phyloP scores from a whole-genome alignment of 192 early-diverging fungal species.

The Coemansia nantahalensis region DNA sequence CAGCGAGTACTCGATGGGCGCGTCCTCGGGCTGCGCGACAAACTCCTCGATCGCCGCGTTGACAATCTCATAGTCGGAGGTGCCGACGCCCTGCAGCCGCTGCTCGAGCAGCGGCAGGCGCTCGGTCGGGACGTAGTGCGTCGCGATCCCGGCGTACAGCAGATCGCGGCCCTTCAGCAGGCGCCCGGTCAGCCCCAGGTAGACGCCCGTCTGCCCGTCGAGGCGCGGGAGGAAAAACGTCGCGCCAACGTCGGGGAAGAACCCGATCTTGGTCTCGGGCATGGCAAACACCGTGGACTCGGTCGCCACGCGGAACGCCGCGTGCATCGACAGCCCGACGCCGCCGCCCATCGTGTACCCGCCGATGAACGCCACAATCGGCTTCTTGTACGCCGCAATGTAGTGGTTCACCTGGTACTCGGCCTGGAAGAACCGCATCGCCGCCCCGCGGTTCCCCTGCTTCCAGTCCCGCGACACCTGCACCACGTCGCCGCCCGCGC shows the following conservation, averaged over 20 bases:
- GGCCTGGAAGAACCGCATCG: conserved; percentile 81
- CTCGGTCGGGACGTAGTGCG: conserved; percentile 91
- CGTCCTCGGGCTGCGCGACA: conserved; percentile 57
- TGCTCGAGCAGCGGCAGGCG: conserved; percentile 76
- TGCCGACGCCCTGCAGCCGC: conserved; percentile 76
- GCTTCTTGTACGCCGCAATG: conserved; percentile 84
- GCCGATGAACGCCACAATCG: conserved; percentile 84
- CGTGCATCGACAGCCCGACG: conserved; percentile 92
- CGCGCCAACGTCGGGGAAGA: conserved; percentile 96
- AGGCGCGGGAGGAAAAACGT: conserved; percentile 92
- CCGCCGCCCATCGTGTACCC: conserved; percentile 97
- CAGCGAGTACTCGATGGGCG: conserved; percentile 35
- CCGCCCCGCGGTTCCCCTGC: conserved; percentile 31
- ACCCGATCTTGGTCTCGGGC: conserved; percentile 96
- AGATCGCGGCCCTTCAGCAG: conserved; percentile 80
- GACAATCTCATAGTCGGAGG: conserved; percentile 71
- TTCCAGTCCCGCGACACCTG: conserved; percentile 53
- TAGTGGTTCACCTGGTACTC: conserved; percentile 94
- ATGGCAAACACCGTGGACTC: conserved; percentile 96
- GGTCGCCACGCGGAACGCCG: conserved; percentile 93
- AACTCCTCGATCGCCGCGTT: conserved; percentile 92
- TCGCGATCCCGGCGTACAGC: conserved; percentile 91
- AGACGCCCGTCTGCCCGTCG: conserved; percentile 93
- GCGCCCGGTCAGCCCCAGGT: conserved; percentile 85
- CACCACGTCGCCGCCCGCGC: conserved; percentile 85